A percentile compares a stretch with the other conserved stretches of the same genome.
phyloP scores from a whole-genome alignment of 768 basidiomycete species.

The Fistulinella prunicolor region DNA sequence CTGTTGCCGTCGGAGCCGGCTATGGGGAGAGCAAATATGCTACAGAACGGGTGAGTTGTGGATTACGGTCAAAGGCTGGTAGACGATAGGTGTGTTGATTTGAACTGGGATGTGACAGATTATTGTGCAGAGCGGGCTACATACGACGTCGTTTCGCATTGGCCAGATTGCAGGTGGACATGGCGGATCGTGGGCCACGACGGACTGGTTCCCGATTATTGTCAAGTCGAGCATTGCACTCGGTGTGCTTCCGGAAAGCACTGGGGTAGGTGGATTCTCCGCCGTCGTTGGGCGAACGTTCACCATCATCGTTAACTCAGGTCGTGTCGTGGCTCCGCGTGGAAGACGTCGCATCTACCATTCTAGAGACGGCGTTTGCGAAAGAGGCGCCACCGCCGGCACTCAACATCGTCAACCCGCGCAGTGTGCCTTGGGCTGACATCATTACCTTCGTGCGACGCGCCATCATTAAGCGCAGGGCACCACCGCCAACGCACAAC shows the following conservation, averaged over 20 bases:
- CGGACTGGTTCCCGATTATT: conserved; percentile 47
- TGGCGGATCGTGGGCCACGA: conserved; percentile 42
- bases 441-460: too few relatives aligned
- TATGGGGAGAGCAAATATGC: conserved; percentile 49
- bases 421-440: too few relatives aligned
- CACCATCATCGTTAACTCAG: conserved; percentile 17
- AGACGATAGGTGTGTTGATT: not conserved
- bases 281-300: too few relatives aligned
- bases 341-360: conserved; percentile 35
- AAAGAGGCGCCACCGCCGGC: too few relatives aligned
- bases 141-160: conserved; percentile 38
- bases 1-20: conserved; percentile 37
- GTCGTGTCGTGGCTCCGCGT: conserved; percentile 43
- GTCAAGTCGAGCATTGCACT: conserved; percentile 33
- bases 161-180: conserved; percentile 46
- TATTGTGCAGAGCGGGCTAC: conserved; percentile 37
- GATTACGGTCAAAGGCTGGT: not conserved
- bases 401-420: too few relatives aligned
- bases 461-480: too few relatives aligned
- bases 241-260: conserved; percentile 27
- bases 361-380: conserved; percentile 30
- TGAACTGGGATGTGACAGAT: conserved; percentile 27
- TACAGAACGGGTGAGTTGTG: conserved; percentile 34
- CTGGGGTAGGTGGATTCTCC: conserved; percentile 25
- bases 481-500: conserved; percentile 29